These are phyloP conservation scores for Bruguiera parviflora DNA, from an alignment of 345 rosid species.

Conservation along the genomic window DNA sequence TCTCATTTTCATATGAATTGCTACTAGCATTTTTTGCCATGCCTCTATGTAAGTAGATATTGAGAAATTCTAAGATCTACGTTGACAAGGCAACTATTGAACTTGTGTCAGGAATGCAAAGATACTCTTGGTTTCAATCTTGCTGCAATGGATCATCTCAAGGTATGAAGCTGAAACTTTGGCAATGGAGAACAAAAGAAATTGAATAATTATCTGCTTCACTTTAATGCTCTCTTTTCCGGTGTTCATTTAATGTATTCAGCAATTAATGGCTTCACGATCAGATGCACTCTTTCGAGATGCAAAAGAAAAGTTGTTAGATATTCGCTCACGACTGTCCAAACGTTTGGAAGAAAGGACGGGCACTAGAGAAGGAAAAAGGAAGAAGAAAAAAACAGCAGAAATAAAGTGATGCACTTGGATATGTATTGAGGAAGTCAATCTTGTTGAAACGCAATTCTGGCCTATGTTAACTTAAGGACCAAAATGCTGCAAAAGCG, in stretches of 20 bases:
- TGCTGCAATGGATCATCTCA: conserved; percentile 95
- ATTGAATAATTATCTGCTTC: not conserved
- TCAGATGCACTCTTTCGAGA: conserved; percentile 83
- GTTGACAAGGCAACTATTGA: conserved; percentile 6
- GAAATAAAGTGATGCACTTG: conserved; percentile 6
- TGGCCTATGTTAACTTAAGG: too few relatives aligned
- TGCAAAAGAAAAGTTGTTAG: conserved; percentile 59
- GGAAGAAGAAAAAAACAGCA: conserved; percentile 24
- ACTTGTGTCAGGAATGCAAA: conserved; percentile 63
- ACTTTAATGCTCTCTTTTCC: not conserved
- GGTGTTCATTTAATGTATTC: conserved; percentile 10
- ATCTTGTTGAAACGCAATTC: not conserved
- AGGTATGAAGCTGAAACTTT: conserved; percentile 36
- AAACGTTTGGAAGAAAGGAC: conserved; percentile 25
- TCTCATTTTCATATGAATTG: too few relatives aligned
- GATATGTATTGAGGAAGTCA: not conserved
- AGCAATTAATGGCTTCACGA: conserved; percentile 89
- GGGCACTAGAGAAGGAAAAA: conserved; percentile 22
- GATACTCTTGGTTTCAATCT: conserved; percentile 88
- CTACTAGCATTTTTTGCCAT: too few relatives aligned
- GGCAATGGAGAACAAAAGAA: not conserved
- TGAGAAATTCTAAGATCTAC: not conserved
- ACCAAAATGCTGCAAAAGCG: not conserved
- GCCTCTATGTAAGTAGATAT: not conserved
- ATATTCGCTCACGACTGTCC: conserved; percentile 27